phyloP scores from a whole-genome alignment of 768 basidiomycete species.

The Termitomyces sp. region DNA sequence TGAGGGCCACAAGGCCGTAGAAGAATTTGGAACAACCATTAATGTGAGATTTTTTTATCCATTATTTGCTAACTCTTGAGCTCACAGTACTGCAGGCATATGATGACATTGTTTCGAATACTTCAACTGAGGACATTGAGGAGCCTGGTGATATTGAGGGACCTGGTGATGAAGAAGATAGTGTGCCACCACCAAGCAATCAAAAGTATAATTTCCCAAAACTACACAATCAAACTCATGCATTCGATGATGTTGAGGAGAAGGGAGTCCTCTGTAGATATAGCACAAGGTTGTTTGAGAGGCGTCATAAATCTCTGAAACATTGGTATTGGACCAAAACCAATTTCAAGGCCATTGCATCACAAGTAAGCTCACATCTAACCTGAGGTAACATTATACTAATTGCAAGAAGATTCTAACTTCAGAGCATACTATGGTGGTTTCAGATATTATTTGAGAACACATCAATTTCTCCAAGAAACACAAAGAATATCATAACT shows the following conservation, averaged over 20 bases:
- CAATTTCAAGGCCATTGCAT: background rate
- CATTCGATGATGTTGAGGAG: background rate
- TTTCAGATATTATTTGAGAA: background rate
- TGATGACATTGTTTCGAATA: too few species aligned
- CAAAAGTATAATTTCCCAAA: background rate
- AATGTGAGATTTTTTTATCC: background rate
- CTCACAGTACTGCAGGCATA: conserved; percentile 16
- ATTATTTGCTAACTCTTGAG: conserved; percentile 10
- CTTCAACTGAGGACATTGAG: too few species aligned
- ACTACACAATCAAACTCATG: too few species aligned
- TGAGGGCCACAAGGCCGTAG: background rate
- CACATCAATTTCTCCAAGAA: background rate
- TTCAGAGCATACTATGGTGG: too few species aligned
- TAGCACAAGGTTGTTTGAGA: background rate
- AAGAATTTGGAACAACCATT: background rate
- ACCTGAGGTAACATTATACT: background rate
- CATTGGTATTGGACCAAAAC: background rate
- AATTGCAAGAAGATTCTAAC: too few species aligned
- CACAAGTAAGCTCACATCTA: background rate
- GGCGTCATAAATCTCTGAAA: background rate
- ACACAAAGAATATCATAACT: background rate
- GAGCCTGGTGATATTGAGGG: too few species aligned
- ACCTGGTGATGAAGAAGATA: too few species aligned
- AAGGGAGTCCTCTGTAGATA: background rate
- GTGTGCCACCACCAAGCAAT: conserved; percentile 23